These are phyloP conservation scores for Aureobasidium melanogenum DNA, from an alignment of 2,329 filamentous ascomycete genomes.

Conservation along the genomic window DNA sequence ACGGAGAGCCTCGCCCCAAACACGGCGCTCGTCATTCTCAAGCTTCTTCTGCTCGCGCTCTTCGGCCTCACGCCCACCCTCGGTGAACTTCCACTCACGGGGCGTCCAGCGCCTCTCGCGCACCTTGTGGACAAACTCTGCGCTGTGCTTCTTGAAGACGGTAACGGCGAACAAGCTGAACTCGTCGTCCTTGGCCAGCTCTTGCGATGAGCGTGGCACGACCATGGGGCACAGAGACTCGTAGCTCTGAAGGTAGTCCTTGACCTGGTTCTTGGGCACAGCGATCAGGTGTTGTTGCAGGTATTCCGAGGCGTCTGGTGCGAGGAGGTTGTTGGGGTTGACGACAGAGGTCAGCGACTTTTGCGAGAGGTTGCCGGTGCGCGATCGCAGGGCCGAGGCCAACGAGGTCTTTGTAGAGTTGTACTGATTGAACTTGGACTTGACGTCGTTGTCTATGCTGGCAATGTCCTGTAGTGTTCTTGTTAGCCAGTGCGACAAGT, in stretches of 20 bases:
- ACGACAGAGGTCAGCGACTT: slow-evolving; percentile 89
- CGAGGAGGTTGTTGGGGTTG: slow-evolving; percentile 60
- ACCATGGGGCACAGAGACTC: slow-evolving; percentile 82
- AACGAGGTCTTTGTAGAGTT: slow-evolving; percentile 83
- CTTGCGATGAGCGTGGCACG: slow-evolving; percentile 74
- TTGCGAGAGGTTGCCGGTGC: slow-evolving; percentile 88
- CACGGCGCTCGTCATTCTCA: slow-evolving; percentile 75
- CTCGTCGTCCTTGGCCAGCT: slow-evolving; percentile 80
- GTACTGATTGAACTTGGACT: slow-evolving; percentile 89
- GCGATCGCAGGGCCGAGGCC: slow-evolving; percentile 70
- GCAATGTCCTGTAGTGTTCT: slow-evolving; percentile 58
- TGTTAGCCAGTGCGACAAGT: not conserved
- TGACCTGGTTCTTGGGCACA: slow-evolving; percentile 68
- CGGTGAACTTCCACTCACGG: slow-evolving; percentile 84
- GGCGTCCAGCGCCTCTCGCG: slow-evolving; percentile 92
- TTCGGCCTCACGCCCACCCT: slow-evolving; percentile 84
- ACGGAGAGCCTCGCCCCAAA: slow-evolving; percentile 85
- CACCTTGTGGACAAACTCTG: slow-evolving; percentile 85
- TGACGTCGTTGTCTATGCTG: slow-evolving; percentile 93
- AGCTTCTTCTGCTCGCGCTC: slow-evolving; percentile 76
- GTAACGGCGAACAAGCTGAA: slow-evolving; percentile 83
- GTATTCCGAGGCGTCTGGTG: slow-evolving; percentile 82
- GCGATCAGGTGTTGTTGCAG: slow-evolving; percentile 92
- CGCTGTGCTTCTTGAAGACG: slow-evolving; percentile 82
- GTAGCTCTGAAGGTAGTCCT: slow-evolving; percentile 83